A percentile compares a stretch with the other conserved stretches of the same genome.
Evolutionary conservation across 306 rosid genomes (phyloP).

Genomic region (Pueraria montana): DNA sequence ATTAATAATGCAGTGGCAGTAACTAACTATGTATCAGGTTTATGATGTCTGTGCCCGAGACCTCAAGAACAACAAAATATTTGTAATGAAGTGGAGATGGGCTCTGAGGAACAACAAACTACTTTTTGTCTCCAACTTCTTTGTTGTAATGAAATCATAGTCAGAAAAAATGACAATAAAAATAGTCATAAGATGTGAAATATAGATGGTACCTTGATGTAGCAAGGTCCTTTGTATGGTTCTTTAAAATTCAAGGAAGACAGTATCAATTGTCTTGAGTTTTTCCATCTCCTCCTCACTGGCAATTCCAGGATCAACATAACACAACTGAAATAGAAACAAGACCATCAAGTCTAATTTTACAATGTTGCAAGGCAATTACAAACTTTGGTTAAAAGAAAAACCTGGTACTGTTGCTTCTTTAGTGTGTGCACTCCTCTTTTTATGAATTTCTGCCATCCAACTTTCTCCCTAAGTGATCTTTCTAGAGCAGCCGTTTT

Average conservation of each 20-base stretch:
- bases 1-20: neutral
- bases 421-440: slow-evolving; percentile 87
- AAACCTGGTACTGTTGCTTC: slow-evolving; percentile 87
- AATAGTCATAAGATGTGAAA: slow-evolving; percentile 26
- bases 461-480: slow-evolving; percentile 64
- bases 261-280: slow-evolving; percentile 79
- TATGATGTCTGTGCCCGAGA: neutral
- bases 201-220: slow-evolving; percentile 46
- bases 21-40: neutral
- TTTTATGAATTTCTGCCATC: slow-evolving; percentile 84
- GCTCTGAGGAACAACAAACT: neutral
- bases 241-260: slow-evolving; percentile 69
- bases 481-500: slow-evolving; percentile 74
- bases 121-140: slow-evolving; percentile 1
- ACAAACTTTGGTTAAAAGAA: slow-evolving; percentile 9
- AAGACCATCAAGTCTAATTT: slow-evolving; percentile 46
- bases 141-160: slow-evolving; percentile 27
- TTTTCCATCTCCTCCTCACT: slow-evolving; percentile 64
- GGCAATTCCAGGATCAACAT: slow-evolving; percentile 85
- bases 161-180: slow-evolving; percentile 15
- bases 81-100: slow-evolving; percentile 6
- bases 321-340: slow-evolving; percentile 75
- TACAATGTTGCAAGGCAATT: slow-evolving; percentile 17
- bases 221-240: slow-evolving; percentile 30
- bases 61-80: neutral